Conservation (phyloP, 139 green algal species). For the Yamagishiella unicocca region DNA sequence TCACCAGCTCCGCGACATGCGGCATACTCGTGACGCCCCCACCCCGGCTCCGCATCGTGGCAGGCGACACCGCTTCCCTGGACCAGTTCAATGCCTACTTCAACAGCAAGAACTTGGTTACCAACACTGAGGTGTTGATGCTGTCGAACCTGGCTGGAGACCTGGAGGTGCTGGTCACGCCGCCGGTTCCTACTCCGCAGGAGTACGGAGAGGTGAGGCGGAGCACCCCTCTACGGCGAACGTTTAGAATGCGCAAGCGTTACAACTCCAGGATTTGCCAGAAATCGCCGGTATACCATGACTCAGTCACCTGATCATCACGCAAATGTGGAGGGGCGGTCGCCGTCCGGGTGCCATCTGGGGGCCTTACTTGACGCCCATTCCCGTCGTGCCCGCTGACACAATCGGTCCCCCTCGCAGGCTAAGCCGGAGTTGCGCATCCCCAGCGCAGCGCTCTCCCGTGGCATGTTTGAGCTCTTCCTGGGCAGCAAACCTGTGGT, state of each 20-base stretch:
- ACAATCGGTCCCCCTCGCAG: slow-evolving; percentile 15
- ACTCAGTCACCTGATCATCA: too few species aligned
- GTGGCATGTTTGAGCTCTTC: slow-evolving; percentile 87
- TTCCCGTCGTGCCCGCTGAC: too few species aligned
- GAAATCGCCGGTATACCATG: too few species aligned
- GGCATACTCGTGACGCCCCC: too few species aligned
- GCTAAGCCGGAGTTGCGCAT: slow-evolving; percentile 72
- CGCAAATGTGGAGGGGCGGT: too few species aligned
- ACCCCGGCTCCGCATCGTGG: too few species aligned
- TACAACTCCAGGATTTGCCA: background rate
- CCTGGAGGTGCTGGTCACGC: slow-evolving; percentile 59
- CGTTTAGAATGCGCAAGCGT: background rate
- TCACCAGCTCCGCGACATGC: too few species aligned
- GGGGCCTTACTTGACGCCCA: too few species aligned
- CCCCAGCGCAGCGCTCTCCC: slow-evolving; percentile 67
- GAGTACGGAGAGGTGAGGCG: slow-evolving; percentile 32
- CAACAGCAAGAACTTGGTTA: slow-evolving; percentile 59
- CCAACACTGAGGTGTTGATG: slow-evolving; percentile 57
- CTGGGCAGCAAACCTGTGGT: slow-evolving; percentile 67
- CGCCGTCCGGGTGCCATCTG: too few species aligned
- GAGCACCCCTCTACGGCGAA: background rate
- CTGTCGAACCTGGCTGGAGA: slow-evolving; percentile 46
- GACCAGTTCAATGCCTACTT: slow-evolving; percentile 70
- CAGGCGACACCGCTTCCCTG: slow-evolving; percentile 71
- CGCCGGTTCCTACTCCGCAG: background rate